These are phyloP conservation scores for Aspergillus sclerotialis DNA, from an alignment of 2,329 filamentous ascomycete species.

Conservation along the genomic window DNA sequence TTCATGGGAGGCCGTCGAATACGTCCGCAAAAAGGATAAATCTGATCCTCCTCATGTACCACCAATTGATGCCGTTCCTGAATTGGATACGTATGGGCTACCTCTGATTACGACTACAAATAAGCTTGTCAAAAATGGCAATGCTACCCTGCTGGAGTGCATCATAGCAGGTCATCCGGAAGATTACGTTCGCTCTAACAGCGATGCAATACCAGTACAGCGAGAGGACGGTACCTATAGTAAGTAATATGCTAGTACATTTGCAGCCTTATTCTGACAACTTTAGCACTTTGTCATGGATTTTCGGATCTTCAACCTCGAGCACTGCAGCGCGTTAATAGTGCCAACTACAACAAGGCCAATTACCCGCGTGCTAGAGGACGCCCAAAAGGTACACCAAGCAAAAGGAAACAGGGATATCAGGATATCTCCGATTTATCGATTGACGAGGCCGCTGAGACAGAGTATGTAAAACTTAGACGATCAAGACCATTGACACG, in stretches of 20 bases:
- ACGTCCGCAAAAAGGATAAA: slow-evolving; percentile 25
- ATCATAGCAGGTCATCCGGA: slow-evolving; percentile 23
- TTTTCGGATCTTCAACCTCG: slow-evolving; percentile 6
- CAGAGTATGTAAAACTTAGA: slow-evolving; percentile 3
- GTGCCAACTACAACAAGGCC: too few relatives aligned
- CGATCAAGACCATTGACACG: slow-evolving; percentile 8
- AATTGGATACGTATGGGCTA: slow-evolving; percentile 45
- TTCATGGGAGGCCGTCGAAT: slow-evolving; percentile 48
- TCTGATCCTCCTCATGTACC: slow-evolving; percentile 19
- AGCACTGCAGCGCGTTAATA: neutral
- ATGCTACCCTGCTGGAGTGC: slow-evolving; percentile 38
- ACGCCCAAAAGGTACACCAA: slow-evolving; percentile 11
- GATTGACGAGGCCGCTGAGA: slow-evolving; percentile 4
- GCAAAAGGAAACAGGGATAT: slow-evolving; percentile 8
- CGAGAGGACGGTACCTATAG: slow-evolving; percentile 24
- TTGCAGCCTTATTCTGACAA: neutral
- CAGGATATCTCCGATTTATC: slow-evolving; percentile 7
- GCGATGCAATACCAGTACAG: slow-evolving; percentile 25
- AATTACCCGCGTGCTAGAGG: too few relatives aligned
- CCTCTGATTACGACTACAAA: slow-evolving; percentile 23
- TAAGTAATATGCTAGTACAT: too few relatives aligned
- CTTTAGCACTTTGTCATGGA: slow-evolving; percentile 6
- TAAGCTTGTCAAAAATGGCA: slow-evolving; percentile 34
- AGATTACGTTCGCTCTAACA: slow-evolving; percentile 26
- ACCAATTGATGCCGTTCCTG: slow-evolving; percentile 23